Base-by-base conservation (phyloP, 805 yeast genomes). In the Candida fluviatilis region DNA sequence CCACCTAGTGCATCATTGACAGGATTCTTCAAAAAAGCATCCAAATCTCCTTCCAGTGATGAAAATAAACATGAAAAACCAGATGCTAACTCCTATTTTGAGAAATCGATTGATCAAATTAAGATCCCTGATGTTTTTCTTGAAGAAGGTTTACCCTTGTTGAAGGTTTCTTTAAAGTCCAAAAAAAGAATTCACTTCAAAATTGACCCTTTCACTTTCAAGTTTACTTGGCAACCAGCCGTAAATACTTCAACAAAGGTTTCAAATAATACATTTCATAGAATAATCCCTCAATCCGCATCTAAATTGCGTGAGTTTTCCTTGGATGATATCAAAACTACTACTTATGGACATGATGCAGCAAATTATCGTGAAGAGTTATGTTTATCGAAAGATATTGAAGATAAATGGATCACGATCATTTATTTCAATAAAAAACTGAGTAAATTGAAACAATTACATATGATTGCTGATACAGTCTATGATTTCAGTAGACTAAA, bases 321-420 rank as follows among this genome's bases (percentile, higher is more conserved):
- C 3, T 67, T 84, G 6, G 95, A 84, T 53, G 78, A 77, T 40
- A 82, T 87, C 35, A 75, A 75, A 41, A 77, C 75, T 38, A 69
- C 84, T 2, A 60, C 83, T 36, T 68, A 75, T 3, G 86, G 82
- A 2, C 74, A 72, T 15, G 86, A 84, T 50, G 96, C 96, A 1
- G 73, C 75, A 25, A 86, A 87, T 48, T 91, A 89, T 54, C 64
- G 96, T 43, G 96, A 90, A 53, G 95, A 89, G 57, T 76, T 86
- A 48, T 80, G 83, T 26, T 74, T 88, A 1, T 75, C 89, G 1
- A 64, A 77, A 25, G 88, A 82, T 36, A 75, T 73, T 38, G 78
- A 79, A 31, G 65, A 69, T 10, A 60, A 76, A 6, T 91, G 99
- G 99, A 71, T 87, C 1, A 82, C 95, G 0, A 75, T 91, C 23